Evolutionary conservation across 2,329 filamentous ascomycete species (phyloP).

Genomic region (Xylaria sp.): DNA sequence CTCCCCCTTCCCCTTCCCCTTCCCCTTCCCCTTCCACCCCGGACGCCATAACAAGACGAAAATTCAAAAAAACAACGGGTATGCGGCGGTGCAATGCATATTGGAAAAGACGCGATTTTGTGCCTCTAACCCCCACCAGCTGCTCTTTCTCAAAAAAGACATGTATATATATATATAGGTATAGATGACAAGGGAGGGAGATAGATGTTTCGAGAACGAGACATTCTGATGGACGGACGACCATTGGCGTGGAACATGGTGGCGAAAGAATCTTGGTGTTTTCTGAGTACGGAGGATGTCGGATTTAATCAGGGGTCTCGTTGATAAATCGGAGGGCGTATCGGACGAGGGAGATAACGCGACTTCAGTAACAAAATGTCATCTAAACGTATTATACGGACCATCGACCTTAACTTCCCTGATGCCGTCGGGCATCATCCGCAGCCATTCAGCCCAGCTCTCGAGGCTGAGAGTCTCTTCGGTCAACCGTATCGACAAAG

Average conservation of each 20-base stretch:
- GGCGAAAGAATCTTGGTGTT: slow-evolving; percentile 15
- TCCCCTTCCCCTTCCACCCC: no score
- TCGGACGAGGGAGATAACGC: slow-evolving; percentile 17
- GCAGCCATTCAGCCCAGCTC: slow-evolving; percentile 61
- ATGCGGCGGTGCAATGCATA: neutral
- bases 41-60: neutral
- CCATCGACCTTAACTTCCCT: slow-evolving; percentile 59
- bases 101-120: neutral
- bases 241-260: slow-evolving; percentile 16
- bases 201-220: slow-evolving; percentile 12
- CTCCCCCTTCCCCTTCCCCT: no score
- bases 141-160: neutral
- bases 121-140: neutral
- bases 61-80: neutral
- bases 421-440: slow-evolving; percentile 60
- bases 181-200: slow-evolving; percentile 7
- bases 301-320: slow-evolving; percentile 24
- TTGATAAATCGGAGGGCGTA: slow-evolving; percentile 15
- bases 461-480: slow-evolving; percentile 57
- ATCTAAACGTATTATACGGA: slow-evolving; percentile 48
- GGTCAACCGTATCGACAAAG: slow-evolving; percentile 53
- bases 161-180: no score
- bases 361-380: slow-evolving; percentile 28
- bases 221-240: slow-evolving; percentile 17
- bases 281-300: slow-evolving; percentile 19